Evolutionary conservation across 1,284 basidiomycete genomes (phyloP), one percentile per base, ranked within the genome.

Genomic region (Ceraceosorus bombacis): DNA sequence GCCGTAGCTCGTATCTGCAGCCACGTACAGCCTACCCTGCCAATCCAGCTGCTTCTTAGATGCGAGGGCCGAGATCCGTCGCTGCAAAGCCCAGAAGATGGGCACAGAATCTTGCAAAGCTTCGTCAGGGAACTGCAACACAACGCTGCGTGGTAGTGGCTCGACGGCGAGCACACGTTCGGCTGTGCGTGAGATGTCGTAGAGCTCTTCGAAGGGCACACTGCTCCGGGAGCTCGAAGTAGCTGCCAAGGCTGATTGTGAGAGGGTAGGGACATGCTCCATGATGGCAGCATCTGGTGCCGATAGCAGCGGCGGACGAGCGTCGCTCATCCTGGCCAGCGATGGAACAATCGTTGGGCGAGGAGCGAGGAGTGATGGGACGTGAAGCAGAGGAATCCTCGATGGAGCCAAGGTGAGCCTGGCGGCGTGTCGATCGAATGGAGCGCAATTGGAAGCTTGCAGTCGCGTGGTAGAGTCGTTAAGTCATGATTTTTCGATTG

Each of bases 1-100:
- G 77, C 93, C 94, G 78, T 97, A 97, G 38, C 92, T 95, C 37
- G 93, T 97, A 79, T 97, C 94, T 10, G 93, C 93, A 15, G 96
- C 83, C 5, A 97, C 87, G 75, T 93, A 97, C 37, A 91, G 81
- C 68, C 93, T 80, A 15, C 75, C 80, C 12, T 71, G 65, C 17
- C 38, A 15, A 38, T 40, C 53, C 27, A 27, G 27, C 53, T 15
- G 37, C 37, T 39, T 54, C 53, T 5, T 3, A 40, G 8, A 39
- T 12, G 46, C 15, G 12, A 15, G 15, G 46, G 46, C 12, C 3
- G 36, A 13, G 82, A 81, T 15, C 89, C 79, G 56, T 77, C 77
- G 4, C 73, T 86, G 88, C 39, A 98, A 81, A 15, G 10, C 43
- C 50, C 84, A 83, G 73, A 86, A 95, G n/a, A 97, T 86, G 0